Evolutionary conservation across 2,329 filamentous ascomycete genomes (phyloP), one percentile per base, ranked within the genome.

Genomic region (Pseudogymnoascus pannorum): DNA sequence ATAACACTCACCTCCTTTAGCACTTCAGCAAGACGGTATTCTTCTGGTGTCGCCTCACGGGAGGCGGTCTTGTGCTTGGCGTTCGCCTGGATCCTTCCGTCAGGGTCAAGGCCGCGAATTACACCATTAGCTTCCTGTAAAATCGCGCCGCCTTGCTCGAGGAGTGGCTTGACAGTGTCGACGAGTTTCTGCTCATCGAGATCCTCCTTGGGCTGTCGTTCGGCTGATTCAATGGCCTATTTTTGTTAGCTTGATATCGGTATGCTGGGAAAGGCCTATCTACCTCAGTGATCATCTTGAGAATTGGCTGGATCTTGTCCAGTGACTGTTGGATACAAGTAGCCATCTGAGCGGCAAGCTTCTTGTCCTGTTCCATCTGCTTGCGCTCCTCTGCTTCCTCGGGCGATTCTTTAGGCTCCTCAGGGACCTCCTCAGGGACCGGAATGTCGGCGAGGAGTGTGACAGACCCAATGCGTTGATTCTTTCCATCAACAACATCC

Each of bases 171-270:
- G 69, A 96, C 91, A 62, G 92, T 83, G 72, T 89, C 85, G 70
- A 97, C 92, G 4, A 96, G 84, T 67, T 89, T 83, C 70, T 97
- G 91, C 73, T 97, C 92, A 70, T 97, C 91, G 22, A 93, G 86
- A 68, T 96, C 91, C 4, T 95, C 90, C 75, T 91, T 88, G 44
- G 89, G 87, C 26, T 88, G 90, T 66, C 85, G 84, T 74, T 96
- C 90, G 26, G 89, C 91, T 61, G 80, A 81, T 68, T 96, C 89
- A 69, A 96, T 89, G 76, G 87, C 82, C 84, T 90, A 66, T 48
- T 48, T 14, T 44, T 14, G 22, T 8, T 31, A 20, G 66, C 66
- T 73, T 67, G 67, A 65, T 62, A 62, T 72, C n/a, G 4, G 6
- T 57, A 68, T 77, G 71, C 71, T 61, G 29, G 33, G 18, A 35